These are phyloP conservation scores for Sporothrix globosa DNA, from an alignment of 2,329 filamentous ascomycete species.

Conservation along the genomic window DNA sequence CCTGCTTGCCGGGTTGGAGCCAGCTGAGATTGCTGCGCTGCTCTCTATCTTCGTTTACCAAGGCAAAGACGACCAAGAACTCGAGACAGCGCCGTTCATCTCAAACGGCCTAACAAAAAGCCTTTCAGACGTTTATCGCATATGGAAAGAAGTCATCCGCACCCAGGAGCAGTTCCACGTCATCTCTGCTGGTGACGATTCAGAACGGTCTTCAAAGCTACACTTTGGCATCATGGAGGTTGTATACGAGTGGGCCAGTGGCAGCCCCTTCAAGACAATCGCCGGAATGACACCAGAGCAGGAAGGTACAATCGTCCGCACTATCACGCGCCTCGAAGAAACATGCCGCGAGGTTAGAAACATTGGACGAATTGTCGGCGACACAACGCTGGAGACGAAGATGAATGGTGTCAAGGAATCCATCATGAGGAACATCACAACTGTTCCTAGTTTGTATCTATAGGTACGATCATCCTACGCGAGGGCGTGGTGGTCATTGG, in stretches of 20 bases:
- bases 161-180: conserved; percentile 91
- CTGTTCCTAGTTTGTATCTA: conserved; percentile 87
- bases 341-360: conserved; percentile 98
- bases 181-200: conserved; percentile 84
- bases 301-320: conserved; percentile 94
- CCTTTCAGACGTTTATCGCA: conserved; percentile 81
- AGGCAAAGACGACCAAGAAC: conserved; percentile 67
- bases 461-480: conserved; percentile 46
- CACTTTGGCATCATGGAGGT: conserved; percentile 95
- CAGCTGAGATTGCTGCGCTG: conserved; percentile 92
- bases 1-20: conserved; percentile 90
- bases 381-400: conserved; percentile 90
- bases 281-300: conserved; percentile 94
- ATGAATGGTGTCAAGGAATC: conserved; percentile 97
- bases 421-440: conserved; percentile 95
- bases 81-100: conserved; percentile 75
- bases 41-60: conserved; percentile 96
- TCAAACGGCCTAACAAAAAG: conserved; percentile 81
- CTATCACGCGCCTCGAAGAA: conserved; percentile 92
- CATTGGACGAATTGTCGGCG: conserved; percentile 90
- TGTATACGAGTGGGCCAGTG: conserved; percentile 96
- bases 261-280: conserved; percentile 98
- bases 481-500: background rate
- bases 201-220: conserved; percentile 83
- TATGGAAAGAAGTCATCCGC: conserved; percentile 89